Evolutionary conservation across 148 eudicot species (phyloP).

Genomic region (Silene conica): DNA sequence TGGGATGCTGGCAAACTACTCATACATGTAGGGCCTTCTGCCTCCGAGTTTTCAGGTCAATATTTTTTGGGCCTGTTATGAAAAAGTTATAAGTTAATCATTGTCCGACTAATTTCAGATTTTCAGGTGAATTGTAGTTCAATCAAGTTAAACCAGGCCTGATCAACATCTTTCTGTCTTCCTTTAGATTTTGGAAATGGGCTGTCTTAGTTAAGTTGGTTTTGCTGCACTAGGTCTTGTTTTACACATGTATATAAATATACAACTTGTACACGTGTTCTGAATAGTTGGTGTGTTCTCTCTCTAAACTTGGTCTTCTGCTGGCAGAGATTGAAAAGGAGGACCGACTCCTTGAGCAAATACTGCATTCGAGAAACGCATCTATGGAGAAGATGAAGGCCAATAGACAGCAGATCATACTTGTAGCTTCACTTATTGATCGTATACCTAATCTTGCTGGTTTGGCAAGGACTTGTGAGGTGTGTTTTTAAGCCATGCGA

Average conservation of each 20-base stretch:
- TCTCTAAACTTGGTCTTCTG: constrained; percentile 12
- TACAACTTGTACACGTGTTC: not conserved
- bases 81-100: no score
- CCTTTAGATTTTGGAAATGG: no score
- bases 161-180: no score
- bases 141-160: no score
- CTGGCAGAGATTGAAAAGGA: constrained; percentile 72
- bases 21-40: no score
- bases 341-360: constrained; percentile 76
- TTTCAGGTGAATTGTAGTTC: no score
- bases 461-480: constrained; percentile 96
- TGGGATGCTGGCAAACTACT: not conserved
- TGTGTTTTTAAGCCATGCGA: constrained; percentile 19
- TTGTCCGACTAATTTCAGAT: no score
- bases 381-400: constrained; percentile 59
- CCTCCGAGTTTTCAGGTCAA: no score
- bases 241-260: not conserved
- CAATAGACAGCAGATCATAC: constrained; percentile 68
- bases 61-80: no score
- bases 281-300: not conserved
- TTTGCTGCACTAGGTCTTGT: no score
- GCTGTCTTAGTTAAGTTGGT: no score
- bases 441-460: constrained; percentile 99
- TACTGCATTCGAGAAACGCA: constrained; percentile 53
- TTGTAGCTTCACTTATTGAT: constrained; percentile 88